Evolutionary conservation across 2,329 filamentous ascomycete species (phyloP).

Genomic region (Elsinoe fawcettii): DNA sequence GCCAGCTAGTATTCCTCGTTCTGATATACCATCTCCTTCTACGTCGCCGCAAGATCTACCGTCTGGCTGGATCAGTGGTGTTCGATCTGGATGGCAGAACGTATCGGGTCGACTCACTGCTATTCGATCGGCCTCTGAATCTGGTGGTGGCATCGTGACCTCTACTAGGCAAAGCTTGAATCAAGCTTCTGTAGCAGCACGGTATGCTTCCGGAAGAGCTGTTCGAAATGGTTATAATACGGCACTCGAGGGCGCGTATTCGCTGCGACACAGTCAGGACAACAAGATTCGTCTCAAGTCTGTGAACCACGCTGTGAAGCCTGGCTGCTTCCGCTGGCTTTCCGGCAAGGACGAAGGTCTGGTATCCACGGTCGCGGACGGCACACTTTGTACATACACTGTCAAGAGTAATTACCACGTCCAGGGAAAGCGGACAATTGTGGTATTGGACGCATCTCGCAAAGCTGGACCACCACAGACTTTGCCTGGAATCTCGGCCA

Average conservation of each 20-base stretch:
- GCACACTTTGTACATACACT: slow-evolving; percentile 58
- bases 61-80: slow-evolving; percentile 18
- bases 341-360: slow-evolving; percentile 54
- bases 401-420: slow-evolving; percentile 42
- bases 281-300: slow-evolving; percentile 64
- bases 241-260: slow-evolving; percentile 59
- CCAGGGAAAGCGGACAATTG: slow-evolving; percentile 43
- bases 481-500: slow-evolving; percentile 18
- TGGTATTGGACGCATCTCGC: slow-evolving; percentile 29
- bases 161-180: slow-evolving; percentile 12
- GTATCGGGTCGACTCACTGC: slow-evolving; percentile 13
- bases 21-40: slow-evolving; percentile 16
- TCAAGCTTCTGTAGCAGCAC: slow-evolving; percentile 41
- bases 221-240: slow-evolving; percentile 65
- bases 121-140: slow-evolving; percentile 14
- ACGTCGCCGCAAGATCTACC: slow-evolving; percentile 17
- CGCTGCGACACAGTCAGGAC: slow-evolving; percentile 66
- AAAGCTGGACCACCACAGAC: slow-evolving; percentile 17
- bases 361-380: slow-evolving; percentile 58
- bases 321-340: slow-evolving; percentile 58
- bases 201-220: slow-evolving; percentile 59
- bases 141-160: slow-evolving; percentile 11
- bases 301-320: slow-evolving; percentile 46
- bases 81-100: slow-evolving; percentile 18
- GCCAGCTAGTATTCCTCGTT: not conserved